phyloP scores from a whole-genome alignment of 257 asterid species.

The Anisodus tanguticus region DNA sequence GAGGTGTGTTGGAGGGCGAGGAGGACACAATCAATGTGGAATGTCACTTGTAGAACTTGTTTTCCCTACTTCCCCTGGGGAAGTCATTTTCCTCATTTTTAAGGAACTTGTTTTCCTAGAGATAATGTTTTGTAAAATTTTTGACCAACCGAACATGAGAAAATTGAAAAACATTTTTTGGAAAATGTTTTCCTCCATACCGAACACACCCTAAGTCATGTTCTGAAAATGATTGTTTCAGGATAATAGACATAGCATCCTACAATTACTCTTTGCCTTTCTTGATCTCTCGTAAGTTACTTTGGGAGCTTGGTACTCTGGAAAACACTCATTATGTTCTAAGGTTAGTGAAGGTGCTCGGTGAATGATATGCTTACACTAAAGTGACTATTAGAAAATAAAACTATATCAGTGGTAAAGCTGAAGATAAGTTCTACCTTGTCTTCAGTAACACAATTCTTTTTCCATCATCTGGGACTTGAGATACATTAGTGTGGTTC shows the following conservation, averaged over 20 bases:
- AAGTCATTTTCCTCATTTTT: too few relatives aligned
- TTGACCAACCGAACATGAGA: too few relatives aligned
- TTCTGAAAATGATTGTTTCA: neutral
- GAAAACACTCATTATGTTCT: neutral
- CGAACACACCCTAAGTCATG: neutral
- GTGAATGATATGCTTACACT: neutral
- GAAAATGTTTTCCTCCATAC: too few relatives aligned
- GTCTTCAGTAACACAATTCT: neutral
- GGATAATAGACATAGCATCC: neutral
- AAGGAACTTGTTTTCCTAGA: too few relatives aligned
- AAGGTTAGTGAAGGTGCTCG: neutral
- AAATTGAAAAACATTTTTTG: too few relatives aligned
- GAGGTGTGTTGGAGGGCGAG: too few relatives aligned
- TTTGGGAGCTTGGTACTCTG: neutral
- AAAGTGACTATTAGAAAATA: neutral
- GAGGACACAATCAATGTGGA: too few relatives aligned
- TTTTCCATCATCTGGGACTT: neutral
- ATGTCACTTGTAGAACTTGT: too few relatives aligned
- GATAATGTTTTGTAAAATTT: too few relatives aligned
- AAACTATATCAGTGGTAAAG: neutral
- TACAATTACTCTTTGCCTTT: neutral
- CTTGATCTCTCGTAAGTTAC: neutral
- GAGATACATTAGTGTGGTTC: neutral
- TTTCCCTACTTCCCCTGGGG: too few relatives aligned
- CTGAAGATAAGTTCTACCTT: neutral